phyloP scores from a whole-genome alignment of 2,329 filamentous ascomycete genomes.

The Fusarium subtropicale region DNA sequence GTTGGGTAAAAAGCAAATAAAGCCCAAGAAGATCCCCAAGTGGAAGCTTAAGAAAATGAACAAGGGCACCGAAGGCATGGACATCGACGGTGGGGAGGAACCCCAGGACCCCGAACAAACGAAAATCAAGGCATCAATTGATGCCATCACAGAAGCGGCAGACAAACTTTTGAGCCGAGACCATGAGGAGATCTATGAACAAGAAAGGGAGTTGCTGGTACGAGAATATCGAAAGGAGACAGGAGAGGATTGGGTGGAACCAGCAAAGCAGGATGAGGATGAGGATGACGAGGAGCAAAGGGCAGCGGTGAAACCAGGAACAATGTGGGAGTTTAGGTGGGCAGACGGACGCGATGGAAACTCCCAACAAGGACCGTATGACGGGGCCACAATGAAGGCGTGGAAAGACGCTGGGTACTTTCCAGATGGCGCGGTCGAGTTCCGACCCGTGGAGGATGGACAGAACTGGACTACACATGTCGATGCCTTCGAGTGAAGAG shows the following conservation, averaged over 20 bases:
- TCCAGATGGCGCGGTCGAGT: constrained; percentile 79
- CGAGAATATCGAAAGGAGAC: constrained; percentile 87
- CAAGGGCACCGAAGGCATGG: constrained; percentile 70
- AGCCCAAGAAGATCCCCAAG: constrained; percentile 69
- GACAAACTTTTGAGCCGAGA: constrained; percentile 87
- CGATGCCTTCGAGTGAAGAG: constrained; percentile 62
- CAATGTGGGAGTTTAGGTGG: constrained; percentile 90
- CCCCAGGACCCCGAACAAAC: constrained; percentile 75
- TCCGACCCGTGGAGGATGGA: constrained; percentile 69
- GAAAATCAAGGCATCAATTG: constrained; percentile 77
- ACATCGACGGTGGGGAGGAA: constrained; percentile 67
- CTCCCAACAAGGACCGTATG: constrained; percentile 86
- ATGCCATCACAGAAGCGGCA: constrained; percentile 87
- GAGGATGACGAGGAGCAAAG: constrained; percentile 27
- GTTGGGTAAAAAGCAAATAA: constrained; percentile 75
- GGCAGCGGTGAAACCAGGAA: constrained; percentile 37
- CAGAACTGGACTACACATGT: constrained; percentile 63
- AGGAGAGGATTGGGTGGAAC: constrained; percentile 82
- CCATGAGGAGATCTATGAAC: constrained; percentile 90
- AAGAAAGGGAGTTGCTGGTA: constrained; percentile 84
- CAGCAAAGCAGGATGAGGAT: constrained; percentile 45
- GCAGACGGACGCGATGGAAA: constrained; percentile 85
- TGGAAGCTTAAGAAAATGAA: constrained; percentile 78
- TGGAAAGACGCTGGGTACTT: constrained; percentile 97
- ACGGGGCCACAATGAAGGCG: constrained; percentile 84